Conservation (phyloP, 2,329 filamentous ascomycete genomes). For the Colletotrichum lindemuthianum region DNA sequence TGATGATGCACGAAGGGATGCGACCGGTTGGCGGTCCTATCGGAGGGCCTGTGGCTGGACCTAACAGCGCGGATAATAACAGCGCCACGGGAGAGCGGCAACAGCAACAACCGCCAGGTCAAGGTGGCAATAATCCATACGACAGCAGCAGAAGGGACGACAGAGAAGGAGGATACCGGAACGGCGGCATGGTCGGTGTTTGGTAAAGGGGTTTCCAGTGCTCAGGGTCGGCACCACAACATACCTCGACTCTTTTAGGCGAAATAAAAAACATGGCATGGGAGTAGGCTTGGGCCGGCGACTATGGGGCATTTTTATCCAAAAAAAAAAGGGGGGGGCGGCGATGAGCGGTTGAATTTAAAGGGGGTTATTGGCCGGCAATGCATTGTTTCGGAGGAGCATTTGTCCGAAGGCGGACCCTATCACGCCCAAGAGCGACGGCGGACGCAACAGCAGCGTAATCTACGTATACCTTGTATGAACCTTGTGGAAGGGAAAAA, state of each 20-base stretch:
- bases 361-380: background rate
- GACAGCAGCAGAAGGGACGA: conserved; percentile 16
- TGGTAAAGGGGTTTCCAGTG: conserved; percentile 20
- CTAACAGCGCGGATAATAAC: background rate
- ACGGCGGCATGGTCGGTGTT: conserved; percentile 34
- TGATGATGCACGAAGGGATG: conserved; percentile 25
- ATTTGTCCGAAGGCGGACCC: background rate
- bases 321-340: background rate
- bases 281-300: conserved; percentile 9
- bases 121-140: background rate
- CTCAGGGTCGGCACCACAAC: background rate
- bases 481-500: background rate
- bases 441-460: too few relatives aligned
- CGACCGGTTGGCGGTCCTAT: background rate
- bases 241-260: background rate
- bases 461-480: background rate
- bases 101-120: conserved; percentile 22
- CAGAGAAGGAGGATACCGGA: conserved; percentile 24
- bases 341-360: background rate
- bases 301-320: conserved; percentile 4
- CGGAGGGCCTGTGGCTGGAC: background rate
- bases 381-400: background rate
- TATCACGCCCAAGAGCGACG: too few relatives aligned
- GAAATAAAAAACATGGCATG: background rate
- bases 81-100: conserved; percentile 5